phyloP scores from a whole-genome alignment of 495 filamentous ascomycete genomes.

The Lophium mytilinum region DNA sequence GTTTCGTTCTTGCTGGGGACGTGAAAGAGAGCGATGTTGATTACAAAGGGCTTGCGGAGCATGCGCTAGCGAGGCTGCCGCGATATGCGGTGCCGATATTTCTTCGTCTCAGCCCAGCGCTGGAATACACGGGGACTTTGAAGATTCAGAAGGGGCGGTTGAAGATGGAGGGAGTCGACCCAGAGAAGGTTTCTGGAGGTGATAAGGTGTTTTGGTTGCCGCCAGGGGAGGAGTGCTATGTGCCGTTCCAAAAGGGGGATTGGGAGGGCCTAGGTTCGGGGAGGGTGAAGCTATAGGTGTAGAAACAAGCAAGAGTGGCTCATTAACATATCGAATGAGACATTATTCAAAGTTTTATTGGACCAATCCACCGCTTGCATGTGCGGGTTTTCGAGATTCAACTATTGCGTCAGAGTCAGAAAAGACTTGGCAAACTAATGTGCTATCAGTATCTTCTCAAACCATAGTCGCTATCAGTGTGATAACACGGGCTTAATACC shows the following conservation, averaged over 20 bases:
- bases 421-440: too few relatives aligned
- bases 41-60: conserved; percentile 21
- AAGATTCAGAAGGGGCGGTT: conserved; percentile 25
- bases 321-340: too few relatives aligned
- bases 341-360: too few relatives aligned
- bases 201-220: conserved; percentile 31
- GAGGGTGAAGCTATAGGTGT: conserved; percentile 18
- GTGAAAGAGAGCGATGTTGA: conserved; percentile 11
- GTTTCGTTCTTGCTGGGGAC: conserved; percentile 18
- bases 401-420: too few relatives aligned
- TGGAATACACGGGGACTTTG: conserved; percentile 26
- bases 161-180: conserved; percentile 23
- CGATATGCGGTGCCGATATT: conserved; percentile 33
- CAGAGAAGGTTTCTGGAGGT: neutral
- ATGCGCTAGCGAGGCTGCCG: conserved; percentile 24
- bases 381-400: too few relatives aligned
- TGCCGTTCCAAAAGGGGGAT: conserved; percentile 26
- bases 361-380: too few relatives aligned
- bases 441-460: too few relatives aligned
- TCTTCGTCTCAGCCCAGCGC: conserved; percentile 24
- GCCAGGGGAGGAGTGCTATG: conserved; percentile 18
- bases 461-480: too few relatives aligned
- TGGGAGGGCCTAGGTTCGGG: conserved; percentile 24
- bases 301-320: too few relatives aligned
- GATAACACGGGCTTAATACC: too few relatives aligned